phyloP scores from a whole-genome alignment of 805 yeast species.

The Kluyveromyces starmeri region DNA sequence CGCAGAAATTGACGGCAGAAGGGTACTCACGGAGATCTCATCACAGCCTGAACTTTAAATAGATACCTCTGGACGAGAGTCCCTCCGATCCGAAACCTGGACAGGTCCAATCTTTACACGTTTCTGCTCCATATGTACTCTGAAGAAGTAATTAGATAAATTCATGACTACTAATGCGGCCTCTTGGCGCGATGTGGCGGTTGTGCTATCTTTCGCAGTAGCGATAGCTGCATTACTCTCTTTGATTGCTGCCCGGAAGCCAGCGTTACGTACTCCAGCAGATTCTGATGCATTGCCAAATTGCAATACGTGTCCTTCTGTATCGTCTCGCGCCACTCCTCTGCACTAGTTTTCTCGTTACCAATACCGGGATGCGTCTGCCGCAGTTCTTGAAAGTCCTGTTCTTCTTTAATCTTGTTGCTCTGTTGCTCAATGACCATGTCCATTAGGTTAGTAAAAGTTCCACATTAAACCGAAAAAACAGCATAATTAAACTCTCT shows the following conservation, averaged over 20 bases:
- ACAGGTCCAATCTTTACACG: no score
- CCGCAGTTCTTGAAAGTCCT: constrained; percentile 46
- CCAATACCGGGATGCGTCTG: constrained; percentile 70
- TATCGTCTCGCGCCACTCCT: constrained; percentile 57
- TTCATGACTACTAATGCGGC: no score
- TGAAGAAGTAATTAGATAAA: no score
- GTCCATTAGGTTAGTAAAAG: background rate
- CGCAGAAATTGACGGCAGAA: constrained; percentile 41
- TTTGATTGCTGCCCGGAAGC: constrained; percentile 16
- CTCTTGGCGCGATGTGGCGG: constrained; percentile 3
- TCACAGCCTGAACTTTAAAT: constrained; percentile 6
- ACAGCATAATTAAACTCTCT: background rate
- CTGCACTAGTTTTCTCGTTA: constrained; percentile 55
- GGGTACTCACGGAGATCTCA: constrained; percentile 28
- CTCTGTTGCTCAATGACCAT: constrained; percentile 34
- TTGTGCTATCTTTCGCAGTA: constrained; percentile 22
- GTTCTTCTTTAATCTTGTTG: constrained; percentile 54
- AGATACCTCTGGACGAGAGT: background rate
- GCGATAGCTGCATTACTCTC: constrained; percentile 18
- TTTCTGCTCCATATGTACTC: no score
- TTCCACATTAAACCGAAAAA: background rate
- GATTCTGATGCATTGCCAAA: constrained; percentile 22
- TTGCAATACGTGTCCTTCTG: constrained; percentile 24
- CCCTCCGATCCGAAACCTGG: no score
- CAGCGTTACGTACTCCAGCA: constrained; percentile 25